phyloP scores from a whole-genome alignment of 2,329 filamentous ascomycete species.

The Neonectria magnoliae region DNA sequence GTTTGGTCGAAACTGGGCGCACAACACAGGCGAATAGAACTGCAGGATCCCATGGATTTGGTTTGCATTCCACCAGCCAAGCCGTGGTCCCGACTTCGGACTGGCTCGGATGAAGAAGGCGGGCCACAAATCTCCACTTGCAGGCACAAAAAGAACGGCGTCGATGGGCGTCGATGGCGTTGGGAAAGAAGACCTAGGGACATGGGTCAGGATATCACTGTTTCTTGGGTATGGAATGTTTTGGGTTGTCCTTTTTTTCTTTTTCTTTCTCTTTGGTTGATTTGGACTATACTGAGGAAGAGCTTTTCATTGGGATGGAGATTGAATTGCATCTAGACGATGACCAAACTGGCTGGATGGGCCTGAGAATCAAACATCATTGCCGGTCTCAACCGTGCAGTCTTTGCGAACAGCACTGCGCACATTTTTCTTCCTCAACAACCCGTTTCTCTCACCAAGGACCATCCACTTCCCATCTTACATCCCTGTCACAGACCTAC shows the following conservation, averaged over 20 bases:
- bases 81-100: not conserved
- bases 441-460: not conserved
- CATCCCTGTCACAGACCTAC: not conserved
- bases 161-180: constrained; percentile 25
- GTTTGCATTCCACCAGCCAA: not conserved
- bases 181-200: constrained; percentile 30
- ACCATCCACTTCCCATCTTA: not conserved
- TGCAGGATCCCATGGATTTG: constrained; percentile 2
- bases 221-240: not conserved
- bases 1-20: constrained; percentile 3
- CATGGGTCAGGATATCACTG: constrained; percentile 25
- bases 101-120: not conserved
- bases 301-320: not conserved
- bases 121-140: constrained; percentile 18
- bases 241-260: constrained; percentile 9
- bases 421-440: not conserved
- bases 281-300: not conserved
- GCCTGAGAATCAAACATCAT: not conserved
- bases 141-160: constrained; percentile 34
- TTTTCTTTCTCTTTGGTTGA: not conserved
- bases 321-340: not conserved
- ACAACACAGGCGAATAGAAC: constrained; percentile 9
- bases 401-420: not conserved
- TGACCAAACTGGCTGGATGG: not conserved
- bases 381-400: not conserved